phyloP scores from a whole-genome alignment of 805 yeast genomes.

The Tetrapisispora iriomotensis region DNA sequence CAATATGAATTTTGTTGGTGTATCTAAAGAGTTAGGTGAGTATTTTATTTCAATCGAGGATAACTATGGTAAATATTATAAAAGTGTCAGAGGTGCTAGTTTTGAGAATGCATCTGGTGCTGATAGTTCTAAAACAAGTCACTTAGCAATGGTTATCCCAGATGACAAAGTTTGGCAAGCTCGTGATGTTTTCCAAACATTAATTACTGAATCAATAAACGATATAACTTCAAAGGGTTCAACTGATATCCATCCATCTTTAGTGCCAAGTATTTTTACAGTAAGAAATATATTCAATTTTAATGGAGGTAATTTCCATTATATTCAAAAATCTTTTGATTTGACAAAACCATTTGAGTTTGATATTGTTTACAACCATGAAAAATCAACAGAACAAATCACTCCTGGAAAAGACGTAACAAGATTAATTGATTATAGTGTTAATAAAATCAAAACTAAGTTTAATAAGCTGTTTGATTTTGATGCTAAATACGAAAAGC shows the following conservation, averaged over 20 bases:
- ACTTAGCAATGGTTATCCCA: slow-evolving; percentile 61
- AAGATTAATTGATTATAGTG: slow-evolving; percentile 14
- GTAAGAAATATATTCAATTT: slow-evolving; percentile 50
- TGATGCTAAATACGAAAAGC: slow-evolving; percentile 29
- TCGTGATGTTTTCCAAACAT: slow-evolving; percentile 57
- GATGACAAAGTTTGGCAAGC: slow-evolving; percentile 69
- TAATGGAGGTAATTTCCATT: slow-evolving; percentile 65
- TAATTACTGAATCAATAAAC: slow-evolving; percentile 61
- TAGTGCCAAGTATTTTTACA: slow-evolving; percentile 37
- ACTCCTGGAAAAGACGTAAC: slow-evolving; percentile 13
- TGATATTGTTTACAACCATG: slow-evolving; percentile 51
- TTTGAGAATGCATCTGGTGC: slow-evolving; percentile 30
- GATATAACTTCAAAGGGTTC: slow-evolving; percentile 24
- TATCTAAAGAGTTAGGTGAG: slow-evolving; percentile 53
- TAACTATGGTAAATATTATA: slow-evolving; percentile 32
- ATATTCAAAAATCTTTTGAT: slow-evolving; percentile 62
- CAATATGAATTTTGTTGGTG: slow-evolving; percentile 34
- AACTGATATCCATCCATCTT: slow-evolving; percentile 18
- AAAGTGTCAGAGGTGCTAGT: slow-evolving; percentile 21
- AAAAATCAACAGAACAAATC: slow-evolving; percentile 34
- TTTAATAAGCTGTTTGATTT: slow-evolving; percentile 46
- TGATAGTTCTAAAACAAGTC: slow-evolving; percentile 55
- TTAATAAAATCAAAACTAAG: slow-evolving; percentile 27
- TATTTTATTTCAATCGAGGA: slow-evolving; percentile 55
- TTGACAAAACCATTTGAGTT: slow-evolving; percentile 56